Evolutionary conservation across 306 rosid species (phyloP).

Genomic region (Lupinus albus): DNA sequence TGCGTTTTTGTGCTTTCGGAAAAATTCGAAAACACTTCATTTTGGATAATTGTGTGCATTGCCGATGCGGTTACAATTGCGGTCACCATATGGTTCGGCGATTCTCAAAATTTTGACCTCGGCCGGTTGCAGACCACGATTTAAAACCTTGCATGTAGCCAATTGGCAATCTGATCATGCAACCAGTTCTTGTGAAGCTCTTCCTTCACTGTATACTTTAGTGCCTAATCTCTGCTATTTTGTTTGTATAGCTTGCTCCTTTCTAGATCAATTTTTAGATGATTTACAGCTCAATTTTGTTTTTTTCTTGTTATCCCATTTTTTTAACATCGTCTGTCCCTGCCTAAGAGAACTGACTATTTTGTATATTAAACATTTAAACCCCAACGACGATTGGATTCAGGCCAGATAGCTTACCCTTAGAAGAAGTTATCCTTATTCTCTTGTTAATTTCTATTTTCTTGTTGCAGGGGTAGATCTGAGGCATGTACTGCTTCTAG

Average conservation of each 20-base stretch:
- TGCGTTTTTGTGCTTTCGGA: too few relatives aligned
- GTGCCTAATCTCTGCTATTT: neutral
- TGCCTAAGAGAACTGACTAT: conserved; percentile 6
- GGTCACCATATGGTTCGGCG: too few relatives aligned
- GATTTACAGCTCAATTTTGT: conserved; percentile 19
- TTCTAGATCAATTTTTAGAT: conserved; percentile 6
- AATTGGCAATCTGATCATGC: conserved; percentile 27
- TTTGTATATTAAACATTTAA: neutral
- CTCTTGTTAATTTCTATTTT: conserved; percentile 40
- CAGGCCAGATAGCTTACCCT: conserved; percentile 12
- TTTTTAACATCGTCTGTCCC: neutral
- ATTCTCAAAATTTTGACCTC: too few relatives aligned
- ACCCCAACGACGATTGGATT: conserved; percentile 8
- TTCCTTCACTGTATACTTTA: neutral
- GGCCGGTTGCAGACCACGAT: too few relatives aligned
- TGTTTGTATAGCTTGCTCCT: conserved; percentile 6
- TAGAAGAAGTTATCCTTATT: conserved; percentile 8
- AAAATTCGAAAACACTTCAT: too few relatives aligned
- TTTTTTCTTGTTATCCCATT: neutral
- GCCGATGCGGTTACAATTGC: too few relatives aligned
- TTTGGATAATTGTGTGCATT: too few relatives aligned
- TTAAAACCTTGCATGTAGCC: neutral
- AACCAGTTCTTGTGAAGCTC: neutral
- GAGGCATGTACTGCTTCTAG: conserved; percentile 72
- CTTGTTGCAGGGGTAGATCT: conserved; percentile 67